phyloP scores from a whole-genome alignment of 2,329 filamentous ascomycete species.

The Fusarium succisae region DNA sequence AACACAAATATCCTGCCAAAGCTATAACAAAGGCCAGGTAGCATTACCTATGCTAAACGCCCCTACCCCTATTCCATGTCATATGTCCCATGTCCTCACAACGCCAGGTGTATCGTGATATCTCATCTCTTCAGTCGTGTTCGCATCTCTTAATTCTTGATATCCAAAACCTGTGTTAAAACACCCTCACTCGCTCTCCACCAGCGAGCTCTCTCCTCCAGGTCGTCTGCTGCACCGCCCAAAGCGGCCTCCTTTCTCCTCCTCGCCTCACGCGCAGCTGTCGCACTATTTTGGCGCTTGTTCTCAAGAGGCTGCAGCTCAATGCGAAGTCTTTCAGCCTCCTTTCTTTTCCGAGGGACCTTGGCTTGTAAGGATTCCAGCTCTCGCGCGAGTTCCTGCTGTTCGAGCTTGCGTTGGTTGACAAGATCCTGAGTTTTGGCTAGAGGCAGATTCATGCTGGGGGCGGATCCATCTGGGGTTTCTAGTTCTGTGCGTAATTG shows the following conservation, averaged over 20 bases:
- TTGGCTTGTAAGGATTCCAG: conserved; percentile 70
- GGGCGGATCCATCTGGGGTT: conserved; percentile 44
- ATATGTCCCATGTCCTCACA: conserved; percentile 4
- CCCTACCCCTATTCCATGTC: conserved; percentile 5
- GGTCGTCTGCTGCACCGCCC: conserved; percentile 74
- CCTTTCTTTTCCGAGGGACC: conserved; percentile 71
- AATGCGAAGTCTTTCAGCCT: conserved; percentile 71
- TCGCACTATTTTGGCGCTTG: conserved; percentile 70
- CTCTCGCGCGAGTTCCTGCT: conserved; percentile 68
- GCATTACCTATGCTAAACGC: conserved; percentile 20
- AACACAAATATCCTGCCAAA: background rate
- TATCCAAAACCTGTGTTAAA: conserved; percentile 70
- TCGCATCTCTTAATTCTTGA: conserved; percentile 51
- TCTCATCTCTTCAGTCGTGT: background rate
- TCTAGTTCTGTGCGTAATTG: conserved; percentile 55
- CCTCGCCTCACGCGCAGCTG: conserved; percentile 76
- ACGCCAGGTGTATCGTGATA: conserved; percentile 14
- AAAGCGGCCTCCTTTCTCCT: conserved; percentile 72
- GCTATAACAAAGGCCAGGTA: background rate
- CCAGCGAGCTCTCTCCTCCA: conserved; percentile 81
- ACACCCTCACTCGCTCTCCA: conserved; percentile 73
- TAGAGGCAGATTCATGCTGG: conserved; percentile 64
- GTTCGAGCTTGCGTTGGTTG: conserved; percentile 59
- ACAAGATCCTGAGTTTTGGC: conserved; percentile 65
- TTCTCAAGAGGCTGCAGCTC: conserved; percentile 76